Conservation (phyloP, 805 yeast species). For the Kuraishia molischiana region DNA sequence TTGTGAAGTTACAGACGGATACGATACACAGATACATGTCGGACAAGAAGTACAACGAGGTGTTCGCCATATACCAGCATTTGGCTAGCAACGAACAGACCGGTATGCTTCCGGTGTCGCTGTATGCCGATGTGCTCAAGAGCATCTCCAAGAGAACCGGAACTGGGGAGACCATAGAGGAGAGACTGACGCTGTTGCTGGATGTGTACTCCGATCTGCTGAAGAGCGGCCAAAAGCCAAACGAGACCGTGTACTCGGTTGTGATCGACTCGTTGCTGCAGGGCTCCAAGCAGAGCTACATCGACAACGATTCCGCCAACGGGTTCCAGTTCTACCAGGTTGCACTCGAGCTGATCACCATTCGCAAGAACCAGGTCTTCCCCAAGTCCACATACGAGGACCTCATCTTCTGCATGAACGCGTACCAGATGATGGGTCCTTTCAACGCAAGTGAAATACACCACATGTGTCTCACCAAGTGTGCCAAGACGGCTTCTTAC, state of each 20-base stretch:
- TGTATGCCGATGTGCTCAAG: slow-evolving; percentile 43
- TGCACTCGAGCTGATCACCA: slow-evolving; percentile 34
- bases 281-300: slow-evolving; percentile 34
- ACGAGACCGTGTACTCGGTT: slow-evolving; percentile 39
- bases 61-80: slow-evolving; percentile 18
- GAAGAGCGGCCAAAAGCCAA: slow-evolving; percentile 44
- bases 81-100: slow-evolving; percentile 21
- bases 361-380: slow-evolving; percentile 8
- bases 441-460: slow-evolving; percentile 4
- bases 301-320: slow-evolving; percentile 23
- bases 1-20: slow-evolving; percentile 9
- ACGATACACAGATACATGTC: slow-evolving; percentile 14
- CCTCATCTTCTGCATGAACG: slow-evolving; percentile 15
- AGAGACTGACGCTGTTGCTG: slow-evolving; percentile 49
- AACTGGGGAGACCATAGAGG: slow-evolving; percentile 45
- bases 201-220: slow-evolving; percentile 63
- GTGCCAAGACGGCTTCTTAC: neutral
- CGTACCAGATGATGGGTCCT: slow-evolving; percentile 12
- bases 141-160: slow-evolving; percentile 43
- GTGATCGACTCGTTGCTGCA: slow-evolving; percentile 40
- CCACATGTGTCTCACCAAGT: slow-evolving; percentile 2
- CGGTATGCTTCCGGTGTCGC: slow-evolving; percentile 37
- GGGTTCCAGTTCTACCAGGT: slow-evolving; percentile 39
- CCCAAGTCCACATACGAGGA: slow-evolving; percentile 9
- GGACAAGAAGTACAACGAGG: slow-evolving; percentile 19